Percentiles rank a stretch among this genome's conserved stretches.
Evolutionary conservation across 2,329 filamentous ascomycete species (phyloP).

Genomic region (Exophiala sp.): DNA sequence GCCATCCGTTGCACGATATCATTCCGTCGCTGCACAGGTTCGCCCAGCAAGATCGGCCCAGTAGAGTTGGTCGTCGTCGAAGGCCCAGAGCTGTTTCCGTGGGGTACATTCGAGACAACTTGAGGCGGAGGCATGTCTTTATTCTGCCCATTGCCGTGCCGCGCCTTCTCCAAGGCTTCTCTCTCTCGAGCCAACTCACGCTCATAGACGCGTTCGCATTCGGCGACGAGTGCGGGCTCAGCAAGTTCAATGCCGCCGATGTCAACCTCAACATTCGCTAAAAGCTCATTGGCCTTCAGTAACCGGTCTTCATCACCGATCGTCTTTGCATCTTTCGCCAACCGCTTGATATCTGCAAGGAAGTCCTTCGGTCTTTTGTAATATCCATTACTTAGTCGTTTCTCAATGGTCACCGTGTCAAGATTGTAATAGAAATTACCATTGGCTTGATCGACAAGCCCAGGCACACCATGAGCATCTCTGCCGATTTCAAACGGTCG

Average conservation of each 20-base stretch:
- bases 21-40: conserved; percentile 52
- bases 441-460: conserved; percentile 66
- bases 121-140: conserved; percentile 43
- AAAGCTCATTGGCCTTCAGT: conserved; percentile 82
- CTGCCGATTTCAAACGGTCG: conserved; percentile 74
- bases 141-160: conserved; percentile 39
- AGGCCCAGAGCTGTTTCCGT: conserved; percentile 49
- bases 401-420: conserved; percentile 87
- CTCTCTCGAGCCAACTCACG: conserved; percentile 65
- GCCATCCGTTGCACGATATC: conserved; percentile 21
- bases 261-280: conserved; percentile 91
- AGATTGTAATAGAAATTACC: conserved; percentile 93
- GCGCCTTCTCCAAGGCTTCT: conserved; percentile 55
- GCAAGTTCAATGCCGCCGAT: conserved; percentile 66
- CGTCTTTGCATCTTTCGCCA: conserved; percentile 77
- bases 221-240: conserved; percentile 56
- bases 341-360: conserved; percentile 72
- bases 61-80: conserved; percentile 30
- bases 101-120: conserved; percentile 48
- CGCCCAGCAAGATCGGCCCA: conserved; percentile 57
- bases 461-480: conserved; percentile 71
- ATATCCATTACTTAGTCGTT: conserved; percentile 92
- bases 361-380: conserved; percentile 91
- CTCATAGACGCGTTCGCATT: conserved; percentile 76
- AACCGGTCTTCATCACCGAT: conserved; percentile 76